phyloP scores from a whole-genome alignment of 768 basidiomycete species.

The Rhizopogon sp. region DNA sequence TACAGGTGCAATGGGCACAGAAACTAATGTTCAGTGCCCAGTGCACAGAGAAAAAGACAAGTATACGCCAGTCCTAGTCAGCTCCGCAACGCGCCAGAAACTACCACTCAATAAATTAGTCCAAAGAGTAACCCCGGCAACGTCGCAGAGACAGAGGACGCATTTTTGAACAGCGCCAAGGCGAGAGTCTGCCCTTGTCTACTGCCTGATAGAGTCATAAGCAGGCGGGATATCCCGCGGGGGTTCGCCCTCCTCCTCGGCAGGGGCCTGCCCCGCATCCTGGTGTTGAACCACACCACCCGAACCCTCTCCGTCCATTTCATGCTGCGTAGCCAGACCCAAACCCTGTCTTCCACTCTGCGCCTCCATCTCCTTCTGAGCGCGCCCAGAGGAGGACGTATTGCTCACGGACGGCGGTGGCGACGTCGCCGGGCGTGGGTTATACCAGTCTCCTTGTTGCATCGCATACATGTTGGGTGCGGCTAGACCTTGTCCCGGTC shows the following conservation, averaged over 20 bases:
- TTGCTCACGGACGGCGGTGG: slow-evolving; percentile 18
- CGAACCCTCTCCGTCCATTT: slow-evolving; percentile 8
- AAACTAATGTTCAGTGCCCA: no score
- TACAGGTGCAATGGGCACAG: no score
- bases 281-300: slow-evolving; percentile 16
- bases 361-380: slow-evolving; percentile 22
- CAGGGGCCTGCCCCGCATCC: slow-evolving; percentile 21
- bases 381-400: slow-evolving; percentile 8
- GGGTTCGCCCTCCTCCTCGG: slow-evolving; percentile 10
- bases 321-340: neutral
- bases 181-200: neutral
- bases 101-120: no score
- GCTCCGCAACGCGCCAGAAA: no score
- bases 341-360: slow-evolving; percentile 7
- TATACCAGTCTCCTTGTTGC: slow-evolving; percentile 15
- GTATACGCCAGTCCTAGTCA: no score
- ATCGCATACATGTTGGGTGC: slow-evolving; percentile 7
- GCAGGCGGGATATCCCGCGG: slow-evolving; percentile 23
- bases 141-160: no score
- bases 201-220: slow-evolving; percentile 21
- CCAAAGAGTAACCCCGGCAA: no score
- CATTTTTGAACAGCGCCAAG: no score
- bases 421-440: slow-evolving; percentile 11
- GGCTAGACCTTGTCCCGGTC: neutral
- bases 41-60: no score